Percentiles rank a stretch among this genome's conserved stretches.
Evolutionary conservation across 2,329 filamentous ascomycete genomes (phyloP).

Genomic region (Clonostachys solani): DNA sequence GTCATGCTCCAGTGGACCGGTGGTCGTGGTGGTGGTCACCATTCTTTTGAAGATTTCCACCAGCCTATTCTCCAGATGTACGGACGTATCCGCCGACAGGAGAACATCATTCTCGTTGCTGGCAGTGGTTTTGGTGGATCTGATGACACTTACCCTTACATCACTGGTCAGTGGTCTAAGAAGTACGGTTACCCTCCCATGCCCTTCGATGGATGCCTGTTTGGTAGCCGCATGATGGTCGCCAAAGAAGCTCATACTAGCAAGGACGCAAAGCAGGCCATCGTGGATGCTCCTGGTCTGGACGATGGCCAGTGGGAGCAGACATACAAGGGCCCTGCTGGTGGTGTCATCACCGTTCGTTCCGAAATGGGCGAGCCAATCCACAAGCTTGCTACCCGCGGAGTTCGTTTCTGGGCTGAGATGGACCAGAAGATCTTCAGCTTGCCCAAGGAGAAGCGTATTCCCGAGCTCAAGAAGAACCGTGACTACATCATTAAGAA

Average conservation of each 20-base stretch:
- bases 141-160: conserved; percentile 87
- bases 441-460: conserved; percentile 89
- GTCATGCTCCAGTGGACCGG: conserved; percentile 93
- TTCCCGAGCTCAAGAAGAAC: conserved; percentile 83
- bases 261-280: conserved; percentile 82
- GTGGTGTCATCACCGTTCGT: conserved; percentile 91
- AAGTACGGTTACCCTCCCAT: conserved; percentile 85
- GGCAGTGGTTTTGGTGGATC: conserved; percentile 89
- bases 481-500: conserved; percentile 91
- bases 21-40: conserved; percentile 87
- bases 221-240: conserved; percentile 92
- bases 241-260: conserved; percentile 90
- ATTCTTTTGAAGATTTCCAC: conserved; percentile 95
- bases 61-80: conserved; percentile 91
- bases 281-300: conserved; percentile 79
- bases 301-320: conserved; percentile 85
- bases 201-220: conserved; percentile 90
- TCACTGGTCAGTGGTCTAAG: conserved; percentile 85
- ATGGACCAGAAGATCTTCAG: conserved; percentile 99
- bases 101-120: conserved; percentile 85
- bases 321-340: conserved; percentile 86
- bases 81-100: conserved; percentile 74
- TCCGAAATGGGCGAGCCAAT: conserved; percentile 99
- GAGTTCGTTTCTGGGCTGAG: conserved; percentile 95
- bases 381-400: conserved; percentile 95